Conservation (phyloP, 1,284 basidiomycete species). For the Filobasidium uniguttulatum region DNA sequence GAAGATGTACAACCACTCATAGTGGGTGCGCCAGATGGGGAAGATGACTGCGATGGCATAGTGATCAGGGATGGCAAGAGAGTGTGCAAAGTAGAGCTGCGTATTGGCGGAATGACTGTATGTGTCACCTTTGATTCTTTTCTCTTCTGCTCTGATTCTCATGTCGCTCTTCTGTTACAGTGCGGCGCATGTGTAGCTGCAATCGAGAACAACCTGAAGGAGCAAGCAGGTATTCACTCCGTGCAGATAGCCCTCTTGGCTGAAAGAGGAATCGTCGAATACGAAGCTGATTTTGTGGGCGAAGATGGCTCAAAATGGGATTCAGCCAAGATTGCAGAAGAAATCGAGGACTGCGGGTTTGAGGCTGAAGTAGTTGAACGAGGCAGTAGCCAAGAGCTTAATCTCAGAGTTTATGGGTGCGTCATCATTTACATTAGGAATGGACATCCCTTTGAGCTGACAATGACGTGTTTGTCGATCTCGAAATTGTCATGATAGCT, state of each 20-base stretch:
- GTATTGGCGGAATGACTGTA: conserved; percentile 36
- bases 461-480: neutral
- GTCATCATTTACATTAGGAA: conserved; percentile 4
- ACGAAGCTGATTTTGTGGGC: conserved; percentile 43
- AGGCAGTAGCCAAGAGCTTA: conserved; percentile 34
- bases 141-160: neutral
- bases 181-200: conserved; percentile 45
- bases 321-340: conserved; percentile 60
- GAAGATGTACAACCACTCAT: neutral
- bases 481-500: neutral
- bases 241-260: conserved; percentile 87
- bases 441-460: neutral
- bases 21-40: neutral
- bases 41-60: neutral
- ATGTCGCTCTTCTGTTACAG: conserved; percentile 16
- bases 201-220: conserved; percentile 82
- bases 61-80: neutral
- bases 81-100: conserved; percentile 26
- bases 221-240: conserved; percentile 69
- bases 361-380: conserved; percentile 39
- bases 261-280: conserved; percentile 82
- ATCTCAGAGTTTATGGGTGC: conserved; percentile 33
- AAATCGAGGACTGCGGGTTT: conserved; percentile 37
- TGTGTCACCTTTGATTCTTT: conserved; percentile 12
- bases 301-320: conserved; percentile 47